A percentile compares a stretch with the other conserved stretches of the same genome.
Evolutionary conservation across 805 yeast genomes (phyloP).

Genomic region (Yarrowia sp.): DNA sequence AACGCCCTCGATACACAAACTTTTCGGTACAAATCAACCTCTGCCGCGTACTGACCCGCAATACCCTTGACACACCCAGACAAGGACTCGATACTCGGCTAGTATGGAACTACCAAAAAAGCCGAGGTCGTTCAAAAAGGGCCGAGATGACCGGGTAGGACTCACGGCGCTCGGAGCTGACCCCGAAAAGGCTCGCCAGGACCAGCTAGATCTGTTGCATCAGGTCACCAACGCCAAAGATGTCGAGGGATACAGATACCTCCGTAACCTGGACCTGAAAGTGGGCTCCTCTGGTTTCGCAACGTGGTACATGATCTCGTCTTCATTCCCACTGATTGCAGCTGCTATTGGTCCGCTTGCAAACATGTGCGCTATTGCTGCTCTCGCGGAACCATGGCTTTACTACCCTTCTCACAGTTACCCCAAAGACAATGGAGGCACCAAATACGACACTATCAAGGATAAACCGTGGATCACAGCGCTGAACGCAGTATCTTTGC

Average conservation of each 20-base stretch:
- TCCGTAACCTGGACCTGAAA: not conserved
- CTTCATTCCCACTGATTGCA: slow-evolving; percentile 68
- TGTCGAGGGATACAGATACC: not conserved
- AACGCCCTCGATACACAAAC: too few relatives aligned
- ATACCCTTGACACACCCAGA: too few relatives aligned
- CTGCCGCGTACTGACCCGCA: too few relatives aligned
- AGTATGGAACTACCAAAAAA: not conserved
- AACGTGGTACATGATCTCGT: slow-evolving; percentile 62
- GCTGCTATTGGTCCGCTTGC: slow-evolving; percentile 79
- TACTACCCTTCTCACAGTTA: not conserved
- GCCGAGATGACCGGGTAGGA: slow-evolving; percentile 14
- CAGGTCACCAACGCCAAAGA: slow-evolving; percentile 12
- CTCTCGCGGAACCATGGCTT: slow-evolving; percentile 66
- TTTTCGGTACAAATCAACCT: too few relatives aligned
- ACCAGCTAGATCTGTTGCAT: slow-evolving; percentile 4
- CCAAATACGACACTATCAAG: slow-evolving; percentile 36
- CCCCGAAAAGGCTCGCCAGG: not conserved
- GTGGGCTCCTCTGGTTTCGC: slow-evolving; percentile 26
- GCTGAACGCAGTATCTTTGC: slow-evolving; percentile 60
- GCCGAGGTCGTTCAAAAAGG: slow-evolving; percentile 3
- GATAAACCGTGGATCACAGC: slow-evolving; percentile 48
- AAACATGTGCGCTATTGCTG: slow-evolving; percentile 67
- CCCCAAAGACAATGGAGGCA: slow-evolving; percentile 2
- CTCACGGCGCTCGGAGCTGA: not conserved
- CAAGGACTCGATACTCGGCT: too few relatives aligned